A percentile compares a stretch with the other conserved stretches of the same genome.
Conservation (phyloP, 2,329 filamentous ascomycete species). For the Paramyrothecium roridum region DNA sequence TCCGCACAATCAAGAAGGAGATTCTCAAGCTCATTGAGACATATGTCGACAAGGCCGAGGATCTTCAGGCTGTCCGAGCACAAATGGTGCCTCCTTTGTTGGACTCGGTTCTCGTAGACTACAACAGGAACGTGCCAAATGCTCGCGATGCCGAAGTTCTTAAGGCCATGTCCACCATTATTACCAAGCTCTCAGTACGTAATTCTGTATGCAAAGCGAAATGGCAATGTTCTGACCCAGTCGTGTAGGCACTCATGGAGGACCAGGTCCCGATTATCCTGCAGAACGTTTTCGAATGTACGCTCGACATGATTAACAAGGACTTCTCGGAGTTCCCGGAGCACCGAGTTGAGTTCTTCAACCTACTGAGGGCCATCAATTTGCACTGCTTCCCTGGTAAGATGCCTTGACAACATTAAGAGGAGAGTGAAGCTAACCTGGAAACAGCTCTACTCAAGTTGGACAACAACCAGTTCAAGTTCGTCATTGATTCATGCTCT, state of each 20-base stretch:
- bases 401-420: conserved; percentile 8
- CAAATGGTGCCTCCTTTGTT: conserved; percentile 95
- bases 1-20: conserved; percentile 98
- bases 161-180: conserved; percentile 96
- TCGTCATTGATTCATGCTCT: conserved; percentile 98
- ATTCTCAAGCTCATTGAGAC: conserved; percentile 98
- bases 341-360: conserved; percentile 99
- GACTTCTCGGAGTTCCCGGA: conserved; percentile 99
- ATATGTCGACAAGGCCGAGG: conserved; percentile 97
- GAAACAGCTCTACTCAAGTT: conserved; percentile 75
- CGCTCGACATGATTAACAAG: conserved; percentile 99
- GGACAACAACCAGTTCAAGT: conserved; percentile 96
- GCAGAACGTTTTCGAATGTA: conserved; percentile 98
- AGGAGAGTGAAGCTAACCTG: conserved; percentile 5
- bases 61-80: conserved; percentile 85
- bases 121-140: conserved; percentile 94
- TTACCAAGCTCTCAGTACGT: conserved; percentile 92
- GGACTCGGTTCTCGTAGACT: conserved; percentile 91
- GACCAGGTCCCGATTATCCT: conserved; percentile 97
- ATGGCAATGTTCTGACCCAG: background rate
- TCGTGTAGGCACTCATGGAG: conserved; percentile 80
- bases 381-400: conserved; percentile 87
- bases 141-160: conserved; percentile 95
- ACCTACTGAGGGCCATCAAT: conserved; percentile 92
- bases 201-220: background rate